Evolutionary conservation across 1,139 yeast genomes (phyloP).

Genomic region (Pichia sp.): DNA sequence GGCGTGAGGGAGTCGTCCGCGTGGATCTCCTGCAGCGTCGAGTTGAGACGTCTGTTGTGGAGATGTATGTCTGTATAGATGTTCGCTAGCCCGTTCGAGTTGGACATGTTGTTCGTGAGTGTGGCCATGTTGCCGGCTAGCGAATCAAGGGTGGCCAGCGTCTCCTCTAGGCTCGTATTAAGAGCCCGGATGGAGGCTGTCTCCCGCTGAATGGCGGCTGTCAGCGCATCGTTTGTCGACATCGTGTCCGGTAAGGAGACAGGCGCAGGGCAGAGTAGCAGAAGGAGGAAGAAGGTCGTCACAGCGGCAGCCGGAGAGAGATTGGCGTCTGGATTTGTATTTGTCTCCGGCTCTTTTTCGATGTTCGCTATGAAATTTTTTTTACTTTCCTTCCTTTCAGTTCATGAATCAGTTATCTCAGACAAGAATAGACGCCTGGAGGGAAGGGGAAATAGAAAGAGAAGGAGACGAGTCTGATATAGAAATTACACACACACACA

Average conservation of each 20-base stretch:
- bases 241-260: background rate
- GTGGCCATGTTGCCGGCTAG: conserved; percentile 5
- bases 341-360: background rate
- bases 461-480: background rate
- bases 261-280: background rate
- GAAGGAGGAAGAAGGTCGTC: background rate
- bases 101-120: conserved; percentile 1
- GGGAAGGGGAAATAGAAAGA: background rate
- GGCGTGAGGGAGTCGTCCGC: background rate
- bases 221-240: background rate
- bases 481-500: background rate
- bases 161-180: background rate
- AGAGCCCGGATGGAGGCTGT: background rate
- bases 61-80: conserved; percentile 12
- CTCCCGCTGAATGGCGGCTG: conserved; percentile 3
- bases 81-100: conserved; percentile 9
- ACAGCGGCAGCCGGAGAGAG: too few species aligned
- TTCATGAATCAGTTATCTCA: background rate
- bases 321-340: background rate
- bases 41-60: conserved; percentile 6
- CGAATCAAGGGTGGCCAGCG: background rate
- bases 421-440: too few species aligned
- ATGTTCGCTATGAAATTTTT: background rate
- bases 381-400: background rate
- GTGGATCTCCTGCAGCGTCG: background rate